A percentile compares a stretch with the other conserved stretches of the same genome.
Conservation (phyloP, 2,329 filamentous ascomycete species). For the Cytospora mali region DNA sequence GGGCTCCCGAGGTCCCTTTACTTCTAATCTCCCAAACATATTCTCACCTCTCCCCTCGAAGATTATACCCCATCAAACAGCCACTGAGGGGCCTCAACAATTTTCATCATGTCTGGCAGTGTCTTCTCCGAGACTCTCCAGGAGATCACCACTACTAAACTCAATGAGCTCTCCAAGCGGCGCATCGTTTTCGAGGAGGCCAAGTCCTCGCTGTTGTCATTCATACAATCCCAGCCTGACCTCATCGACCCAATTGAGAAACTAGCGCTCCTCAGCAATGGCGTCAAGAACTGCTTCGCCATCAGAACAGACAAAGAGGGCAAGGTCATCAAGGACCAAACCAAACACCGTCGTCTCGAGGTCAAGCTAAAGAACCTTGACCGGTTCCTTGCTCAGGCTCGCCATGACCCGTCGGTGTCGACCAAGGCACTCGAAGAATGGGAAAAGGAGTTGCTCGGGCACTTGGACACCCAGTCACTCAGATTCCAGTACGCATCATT, state of each 20-base stretch:
- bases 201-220: conserved; percentile 38
- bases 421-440: conserved; percentile 37
- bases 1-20: no score
- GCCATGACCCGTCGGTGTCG: conserved; percentile 46
- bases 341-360: conserved; percentile 36
- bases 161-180: conserved; percentile 47
- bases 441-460: conserved; percentile 41
- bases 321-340: conserved; percentile 40
- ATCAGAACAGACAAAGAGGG: conserved; percentile 56
- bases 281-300: conserved; percentile 42
- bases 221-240: conserved; percentile 33
- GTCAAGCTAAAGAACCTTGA: conserved; percentile 43
- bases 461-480: conserved; percentile 45
- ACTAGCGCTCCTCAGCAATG: conserved; percentile 38
- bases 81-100: neutral
- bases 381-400: conserved; percentile 44
- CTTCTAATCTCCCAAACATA: no score
- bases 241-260: conserved; percentile 36
- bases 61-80: neutral
- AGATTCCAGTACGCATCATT: conserved; percentile 49
- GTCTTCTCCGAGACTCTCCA: conserved; percentile 48
- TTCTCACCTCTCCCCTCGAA: no score
- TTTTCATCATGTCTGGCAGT: conserved; percentile 33
- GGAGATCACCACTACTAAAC: conserved; percentile 48
- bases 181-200: conserved; percentile 41